A percentile compares a stretch with the other conserved stretches of the same genome.
phyloP scores from a whole-genome alignment of 1,284 basidiomycete species.

The Ustilago esculenta region DNA sequence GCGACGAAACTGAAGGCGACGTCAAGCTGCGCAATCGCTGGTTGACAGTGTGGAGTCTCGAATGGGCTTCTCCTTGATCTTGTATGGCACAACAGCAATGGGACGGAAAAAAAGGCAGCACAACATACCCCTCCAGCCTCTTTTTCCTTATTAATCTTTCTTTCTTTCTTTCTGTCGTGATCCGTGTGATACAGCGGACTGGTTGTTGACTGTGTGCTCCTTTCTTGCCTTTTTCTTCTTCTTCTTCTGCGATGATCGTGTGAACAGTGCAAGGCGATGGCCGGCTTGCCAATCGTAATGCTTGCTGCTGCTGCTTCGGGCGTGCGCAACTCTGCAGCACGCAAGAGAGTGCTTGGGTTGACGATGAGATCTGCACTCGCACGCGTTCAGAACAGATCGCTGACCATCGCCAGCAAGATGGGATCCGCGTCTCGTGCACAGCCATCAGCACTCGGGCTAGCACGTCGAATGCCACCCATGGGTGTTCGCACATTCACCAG shows the following conservation, averaged over 20 bases:
- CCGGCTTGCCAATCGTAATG: slow-evolving; percentile 3
- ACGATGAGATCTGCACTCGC: background rate
- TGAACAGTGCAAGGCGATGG: slow-evolving; percentile 14
- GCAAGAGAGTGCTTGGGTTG: background rate
- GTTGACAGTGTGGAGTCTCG: slow-evolving; percentile 48
- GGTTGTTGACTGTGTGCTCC: slow-evolving; percentile 35
- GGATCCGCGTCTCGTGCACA: too few species aligned
- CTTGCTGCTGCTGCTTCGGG: slow-evolving; percentile 2
- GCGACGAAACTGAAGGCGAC: slow-evolving; percentile 31
- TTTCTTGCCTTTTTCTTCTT: slow-evolving; percentile 5
- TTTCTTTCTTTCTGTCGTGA: too few species aligned
- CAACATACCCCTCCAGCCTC: too few species aligned
- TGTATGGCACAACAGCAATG: slow-evolving; percentile 16
- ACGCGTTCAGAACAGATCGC: too few species aligned
- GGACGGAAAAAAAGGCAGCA: too few species aligned
- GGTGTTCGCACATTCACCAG: slow-evolving; percentile 7
- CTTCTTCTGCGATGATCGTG: background rate
- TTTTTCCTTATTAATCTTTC: too few species aligned
- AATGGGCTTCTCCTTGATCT: slow-evolving; percentile 23
- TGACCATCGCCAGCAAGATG: too few species aligned
- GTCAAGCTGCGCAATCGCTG: slow-evolving; percentile 47
- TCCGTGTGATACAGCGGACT: background rate
- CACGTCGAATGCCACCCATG: too few species aligned
- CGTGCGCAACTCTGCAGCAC: background rate
- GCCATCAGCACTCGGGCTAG: too few species aligned